These are phyloP conservation scores for Quercus phellos DNA, from an alignment of 331 rosid genomes.

Conservation along the genomic window DNA sequence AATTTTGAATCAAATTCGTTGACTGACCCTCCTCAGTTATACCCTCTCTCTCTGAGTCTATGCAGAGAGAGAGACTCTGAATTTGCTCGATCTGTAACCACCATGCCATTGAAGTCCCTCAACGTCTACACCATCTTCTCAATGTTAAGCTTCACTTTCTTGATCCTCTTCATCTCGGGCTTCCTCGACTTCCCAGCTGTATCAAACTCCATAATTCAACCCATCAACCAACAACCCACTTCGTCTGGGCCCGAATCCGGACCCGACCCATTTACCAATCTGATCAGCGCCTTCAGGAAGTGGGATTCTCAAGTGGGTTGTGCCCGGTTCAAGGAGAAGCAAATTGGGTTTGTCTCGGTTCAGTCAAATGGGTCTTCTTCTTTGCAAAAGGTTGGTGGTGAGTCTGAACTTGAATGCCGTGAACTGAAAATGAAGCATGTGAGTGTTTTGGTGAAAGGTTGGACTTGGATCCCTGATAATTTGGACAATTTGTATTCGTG, in stretches of 20 bases:
- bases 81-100: background rate
- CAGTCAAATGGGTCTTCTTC: constrained; percentile 43
- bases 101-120: constrained; percentile 66
- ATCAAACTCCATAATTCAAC: constrained; percentile 21
- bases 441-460: constrained; percentile 79
- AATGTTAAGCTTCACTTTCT: constrained; percentile 55
- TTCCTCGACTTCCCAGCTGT: constrained; percentile 51
- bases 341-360: constrained; percentile 12
- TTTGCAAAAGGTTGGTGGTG: constrained; percentile 46
- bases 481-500: constrained; percentile 86
- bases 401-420: constrained; percentile 35
- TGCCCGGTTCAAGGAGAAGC: constrained; percentile 45
- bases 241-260: constrained; percentile 5
- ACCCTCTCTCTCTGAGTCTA: constrained; percentile 18
- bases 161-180: constrained; percentile 59
- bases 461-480: constrained; percentile 99
- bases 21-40: background rate
- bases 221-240: constrained; percentile 23
- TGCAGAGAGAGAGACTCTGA: background rate
- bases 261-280: constrained; percentile 59
- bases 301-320: constrained; percentile 92
- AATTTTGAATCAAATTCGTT: background rate
- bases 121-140: constrained; percentile 49
- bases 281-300: constrained; percentile 54
- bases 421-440: constrained; percentile 48